phyloP scores from a whole-genome alignment of 805 yeast genomes.

The Danielozyma ontarioensis region DNA sequence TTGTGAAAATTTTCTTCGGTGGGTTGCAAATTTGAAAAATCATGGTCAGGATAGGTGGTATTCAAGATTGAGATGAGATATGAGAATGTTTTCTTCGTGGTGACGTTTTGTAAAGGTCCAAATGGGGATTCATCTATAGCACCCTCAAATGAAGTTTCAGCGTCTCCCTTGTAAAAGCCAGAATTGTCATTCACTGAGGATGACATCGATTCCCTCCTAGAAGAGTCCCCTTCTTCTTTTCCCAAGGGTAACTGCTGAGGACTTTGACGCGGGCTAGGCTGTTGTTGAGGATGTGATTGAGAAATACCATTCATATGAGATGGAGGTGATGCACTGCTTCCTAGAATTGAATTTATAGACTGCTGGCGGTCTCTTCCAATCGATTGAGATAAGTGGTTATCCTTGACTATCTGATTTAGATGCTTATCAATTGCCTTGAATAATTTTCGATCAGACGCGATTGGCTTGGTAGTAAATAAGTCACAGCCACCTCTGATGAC shows the following conservation, averaged over 20 bases:
- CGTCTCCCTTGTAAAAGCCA: slow-evolving; percentile 9
- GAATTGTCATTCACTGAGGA: neutral
- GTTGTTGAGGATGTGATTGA: neutral
- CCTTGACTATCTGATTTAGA: slow-evolving; percentile 50
- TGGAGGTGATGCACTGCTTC: slow-evolving; percentile 34
- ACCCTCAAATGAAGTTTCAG: slow-evolving; percentile 9
- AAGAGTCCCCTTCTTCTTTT: no score
- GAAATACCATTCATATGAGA: slow-evolving; percentile 2
- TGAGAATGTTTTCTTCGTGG: slow-evolving; percentile 85
- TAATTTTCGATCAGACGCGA: slow-evolving; percentile 82
- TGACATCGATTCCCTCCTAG: no score
- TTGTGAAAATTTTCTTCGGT: slow-evolving; percentile 47
- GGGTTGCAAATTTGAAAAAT: slow-evolving; percentile 83
- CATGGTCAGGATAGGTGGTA: slow-evolving; percentile 94
- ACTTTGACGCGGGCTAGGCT: neutral
- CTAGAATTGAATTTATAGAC: slow-evolving; percentile 31
- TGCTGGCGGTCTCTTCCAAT: slow-evolving; percentile 34
- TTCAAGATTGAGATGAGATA: slow-evolving; percentile 86
- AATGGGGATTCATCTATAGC: slow-evolving; percentile 60
- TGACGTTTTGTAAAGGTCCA: slow-evolving; percentile 84
- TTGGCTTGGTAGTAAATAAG: slow-evolving; percentile 89
- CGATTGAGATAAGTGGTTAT: slow-evolving; percentile 36
- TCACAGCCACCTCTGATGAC: slow-evolving; percentile 84
- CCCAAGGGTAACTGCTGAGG: neutral
- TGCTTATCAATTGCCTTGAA: slow-evolving; percentile 85